Percentiles rank a stretch among this genome's conserved stretches.
Conservation (phyloP, 495 filamentous ascomycete species). For the Talaromyces borbonicus region DNA sequence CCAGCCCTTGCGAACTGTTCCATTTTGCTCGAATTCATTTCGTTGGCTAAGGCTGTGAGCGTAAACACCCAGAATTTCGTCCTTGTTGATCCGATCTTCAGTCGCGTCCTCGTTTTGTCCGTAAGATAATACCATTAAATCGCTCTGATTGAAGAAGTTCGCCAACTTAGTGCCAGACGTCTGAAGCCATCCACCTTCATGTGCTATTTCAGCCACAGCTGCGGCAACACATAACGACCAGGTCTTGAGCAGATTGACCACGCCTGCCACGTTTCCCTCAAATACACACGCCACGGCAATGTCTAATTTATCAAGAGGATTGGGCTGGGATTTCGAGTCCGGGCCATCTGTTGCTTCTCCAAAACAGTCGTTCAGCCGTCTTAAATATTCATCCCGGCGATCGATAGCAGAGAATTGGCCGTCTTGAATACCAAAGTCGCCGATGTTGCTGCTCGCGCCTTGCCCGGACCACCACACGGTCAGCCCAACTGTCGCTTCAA, state of each 20-base stretch:
- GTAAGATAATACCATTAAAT: slow-evolving; percentile 54
- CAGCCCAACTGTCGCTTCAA: slow-evolving; percentile 71
- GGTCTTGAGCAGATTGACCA: slow-evolving; percentile 58
- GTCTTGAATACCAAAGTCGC: background rate
- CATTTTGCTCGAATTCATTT: slow-evolving; percentile 28
- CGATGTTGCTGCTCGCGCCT: slow-evolving; percentile 34
- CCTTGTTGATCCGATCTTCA: slow-evolving; percentile 35
- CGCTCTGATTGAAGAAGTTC: slow-evolving; percentile 43
- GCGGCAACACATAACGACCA: slow-evolving; percentile 72
- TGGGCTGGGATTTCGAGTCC: slow-evolving; percentile 44
- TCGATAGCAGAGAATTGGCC: slow-evolving; percentile 30
- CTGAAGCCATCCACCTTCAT: slow-evolving; percentile 62
- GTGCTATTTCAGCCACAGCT: slow-evolving; percentile 70
- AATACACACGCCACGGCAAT: slow-evolving; percentile 70
- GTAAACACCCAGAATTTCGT: slow-evolving; percentile 66
- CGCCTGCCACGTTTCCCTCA: slow-evolving; percentile 63
- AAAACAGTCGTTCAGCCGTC: slow-evolving; percentile 42
- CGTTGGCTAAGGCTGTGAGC: slow-evolving; percentile 44
- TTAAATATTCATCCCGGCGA: slow-evolving; percentile 41
- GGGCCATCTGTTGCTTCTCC: slow-evolving; percentile 35
- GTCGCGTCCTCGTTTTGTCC: slow-evolving; percentile 22
- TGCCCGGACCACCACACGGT: slow-evolving; percentile 86
- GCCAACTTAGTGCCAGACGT: slow-evolving; percentile 17
- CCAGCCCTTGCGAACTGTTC: slow-evolving; percentile 59
- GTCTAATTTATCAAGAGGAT: slow-evolving; percentile 61